These are phyloP conservation scores for Potentilla sterilis DNA, from an alignment of 306 rosid species.

Conservation along the genomic window DNA sequence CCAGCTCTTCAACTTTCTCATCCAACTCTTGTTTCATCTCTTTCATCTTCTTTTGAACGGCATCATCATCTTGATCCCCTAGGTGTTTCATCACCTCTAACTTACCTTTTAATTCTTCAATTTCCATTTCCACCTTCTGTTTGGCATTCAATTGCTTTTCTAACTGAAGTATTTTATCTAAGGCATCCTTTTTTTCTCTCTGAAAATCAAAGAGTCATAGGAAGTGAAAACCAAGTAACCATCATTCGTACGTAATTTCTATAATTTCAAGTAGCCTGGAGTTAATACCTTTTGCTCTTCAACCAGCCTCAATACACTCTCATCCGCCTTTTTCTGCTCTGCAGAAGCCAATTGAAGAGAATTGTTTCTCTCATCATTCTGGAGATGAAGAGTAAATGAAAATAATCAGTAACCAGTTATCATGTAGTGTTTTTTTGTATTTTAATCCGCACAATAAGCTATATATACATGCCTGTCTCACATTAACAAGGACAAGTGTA, in stretches of 20 bases:
- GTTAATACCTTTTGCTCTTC: conserved; percentile 78
- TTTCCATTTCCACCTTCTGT: conserved; percentile 93
- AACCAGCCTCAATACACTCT: conserved; percentile 72
- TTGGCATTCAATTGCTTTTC: conserved; percentile 86
- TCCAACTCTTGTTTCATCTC: conserved; percentile 65
- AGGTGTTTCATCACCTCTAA: conserved; percentile 93
- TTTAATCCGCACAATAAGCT: background rate
- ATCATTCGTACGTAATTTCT: background rate
- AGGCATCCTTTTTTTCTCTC: conserved; percentile 88
- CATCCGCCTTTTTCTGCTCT: conserved; percentile 83
- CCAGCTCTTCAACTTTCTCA: conserved; percentile 55
- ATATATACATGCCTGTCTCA: background rate
- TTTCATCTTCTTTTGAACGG: conserved; percentile 69
- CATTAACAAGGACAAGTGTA: background rate
- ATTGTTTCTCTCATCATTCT: conserved; percentile 79
- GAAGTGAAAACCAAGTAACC: conserved; percentile 17
- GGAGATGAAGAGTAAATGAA: conserved; percentile 15
- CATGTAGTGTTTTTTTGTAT: background rate
- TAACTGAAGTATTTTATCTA: conserved; percentile 70
- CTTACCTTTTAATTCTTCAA: conserved; percentile 86
- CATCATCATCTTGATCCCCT: conserved; percentile 83
- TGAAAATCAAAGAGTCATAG: conserved; percentile 35
- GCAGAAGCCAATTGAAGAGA: conserved; percentile 75
- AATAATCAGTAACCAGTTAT: conserved; percentile 15
- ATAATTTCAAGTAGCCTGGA: conserved; percentile 17